A percentile compares a stretch with the other conserved stretches of the same genome.
phyloP scores from a whole-genome alignment of 2,329 filamentous ascomycete species.

The Amesomyces nigricolor region DNA sequence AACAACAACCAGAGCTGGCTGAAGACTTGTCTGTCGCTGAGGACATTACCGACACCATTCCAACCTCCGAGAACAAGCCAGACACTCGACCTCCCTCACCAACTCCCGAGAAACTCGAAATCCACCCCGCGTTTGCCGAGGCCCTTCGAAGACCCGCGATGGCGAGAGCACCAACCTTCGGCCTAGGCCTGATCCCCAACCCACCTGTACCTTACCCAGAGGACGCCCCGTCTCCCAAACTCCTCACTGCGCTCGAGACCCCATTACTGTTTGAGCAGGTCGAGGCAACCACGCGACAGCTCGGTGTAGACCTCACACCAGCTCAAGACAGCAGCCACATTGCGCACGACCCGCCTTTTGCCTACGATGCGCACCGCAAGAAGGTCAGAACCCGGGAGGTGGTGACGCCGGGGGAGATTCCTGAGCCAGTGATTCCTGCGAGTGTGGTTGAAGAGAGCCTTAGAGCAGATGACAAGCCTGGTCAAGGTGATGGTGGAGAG shows the following conservation, averaged over 20 bases:
- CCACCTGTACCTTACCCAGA: conserved; percentile 28
- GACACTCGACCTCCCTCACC: conserved; percentile 17
- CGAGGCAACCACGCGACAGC: conserved; percentile 7
- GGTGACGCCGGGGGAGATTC: conserved; percentile 25
- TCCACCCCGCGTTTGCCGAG: conserved; percentile 25
- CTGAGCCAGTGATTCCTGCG: conserved; percentile 27
- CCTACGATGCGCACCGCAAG: conserved; percentile 33
- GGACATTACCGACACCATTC: neutral
- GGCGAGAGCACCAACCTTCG: conserved; percentile 19
- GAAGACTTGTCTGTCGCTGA: neutral
- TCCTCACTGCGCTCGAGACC: conserved; percentile 26
- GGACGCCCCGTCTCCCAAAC: conserved; percentile 31
- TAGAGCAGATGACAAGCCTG: no score
- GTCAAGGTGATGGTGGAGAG: no score
- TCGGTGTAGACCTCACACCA: conserved; percentile 30
- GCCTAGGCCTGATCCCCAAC: conserved; percentile 29
- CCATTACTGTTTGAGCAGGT: conserved; percentile 8
- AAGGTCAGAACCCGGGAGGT: conserved; percentile 31
- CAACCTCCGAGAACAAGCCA: conserved; percentile 26
- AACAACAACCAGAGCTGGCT: neutral
- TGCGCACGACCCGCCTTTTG: conserved; percentile 35
- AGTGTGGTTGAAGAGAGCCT: no score
- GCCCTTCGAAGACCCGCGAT: conserved; percentile 13
- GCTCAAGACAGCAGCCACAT: conserved; percentile 29
- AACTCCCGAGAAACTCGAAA: conserved; percentile 17